phyloP scores from a whole-genome alignment of 78 protist genomes.

The Monocercomonoides exilis region DNA sequence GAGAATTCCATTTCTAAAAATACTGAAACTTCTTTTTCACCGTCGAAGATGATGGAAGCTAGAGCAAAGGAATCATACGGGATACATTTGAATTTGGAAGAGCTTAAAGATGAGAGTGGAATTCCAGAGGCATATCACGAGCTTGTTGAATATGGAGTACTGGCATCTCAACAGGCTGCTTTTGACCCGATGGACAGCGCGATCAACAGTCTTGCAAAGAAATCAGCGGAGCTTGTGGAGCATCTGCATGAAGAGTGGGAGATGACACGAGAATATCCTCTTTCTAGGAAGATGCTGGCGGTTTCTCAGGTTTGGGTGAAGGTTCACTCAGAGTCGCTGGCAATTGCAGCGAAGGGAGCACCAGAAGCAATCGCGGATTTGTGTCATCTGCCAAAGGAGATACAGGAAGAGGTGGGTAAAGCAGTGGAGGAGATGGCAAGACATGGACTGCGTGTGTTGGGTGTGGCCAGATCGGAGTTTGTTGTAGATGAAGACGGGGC shows the following conservation, averaged over 20 bases:
- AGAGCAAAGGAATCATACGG: no score
- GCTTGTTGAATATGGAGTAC: background rate
- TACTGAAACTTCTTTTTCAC: no score
- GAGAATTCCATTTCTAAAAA: no score
- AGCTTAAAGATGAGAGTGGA: no score
- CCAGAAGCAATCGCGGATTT: conserved; percentile 1
- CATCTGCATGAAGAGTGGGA: background rate
- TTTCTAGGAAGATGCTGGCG: background rate
- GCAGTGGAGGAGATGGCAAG: background rate
- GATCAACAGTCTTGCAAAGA: background rate
- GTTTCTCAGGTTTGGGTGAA: background rate
- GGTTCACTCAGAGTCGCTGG: background rate
- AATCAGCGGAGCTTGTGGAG: background rate
- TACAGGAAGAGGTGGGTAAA: background rate
- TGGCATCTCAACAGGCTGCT: background rate
- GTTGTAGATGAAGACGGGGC: background rate
- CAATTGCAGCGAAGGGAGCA: background rate
- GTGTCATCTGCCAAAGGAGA: background rate
- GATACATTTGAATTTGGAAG: no score
- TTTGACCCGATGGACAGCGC: conserved; percentile 21
- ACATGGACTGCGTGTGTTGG: conserved; percentile 2
- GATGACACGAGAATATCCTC: conserved; percentile 2
- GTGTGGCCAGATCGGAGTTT: background rate
- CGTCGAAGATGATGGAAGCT: no score
- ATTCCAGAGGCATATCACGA: background rate